These are phyloP conservation scores for Starmerella vaccinii DNA, from an alignment of 805 yeast species.

Conservation along the genomic window DNA sequence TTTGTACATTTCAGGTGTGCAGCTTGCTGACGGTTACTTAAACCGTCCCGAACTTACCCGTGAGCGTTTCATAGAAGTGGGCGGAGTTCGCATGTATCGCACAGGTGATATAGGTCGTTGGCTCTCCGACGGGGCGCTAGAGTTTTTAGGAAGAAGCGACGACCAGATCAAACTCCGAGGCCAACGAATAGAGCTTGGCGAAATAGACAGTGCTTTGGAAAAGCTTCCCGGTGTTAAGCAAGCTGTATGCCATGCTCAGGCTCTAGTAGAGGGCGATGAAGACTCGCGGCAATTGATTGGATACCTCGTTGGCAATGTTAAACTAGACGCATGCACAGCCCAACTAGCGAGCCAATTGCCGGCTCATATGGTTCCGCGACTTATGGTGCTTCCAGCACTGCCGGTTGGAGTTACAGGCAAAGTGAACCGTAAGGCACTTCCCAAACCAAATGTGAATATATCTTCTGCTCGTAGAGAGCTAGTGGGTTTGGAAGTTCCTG, in stretches of 20 bases:
- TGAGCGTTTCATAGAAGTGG: conserved; percentile 13
- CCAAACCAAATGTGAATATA: not conserved
- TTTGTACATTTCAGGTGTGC: conserved; percentile 27
- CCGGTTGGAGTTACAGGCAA: conserved; percentile 96
- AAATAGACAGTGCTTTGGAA: conserved; percentile 24
- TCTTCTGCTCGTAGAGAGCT: not conserved
- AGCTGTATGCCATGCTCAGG: conserved; percentile 12
- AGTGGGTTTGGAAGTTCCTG: conserved; percentile 5
- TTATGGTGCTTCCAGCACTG: conserved; percentile 71
- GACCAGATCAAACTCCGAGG: conserved; percentile 29
- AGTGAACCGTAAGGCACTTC: conserved; percentile 84
- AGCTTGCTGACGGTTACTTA: conserved; percentile 28
- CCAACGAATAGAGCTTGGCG: conserved; percentile 29
- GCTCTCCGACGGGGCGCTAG: conserved; percentile 24
- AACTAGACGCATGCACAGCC: not conserved
- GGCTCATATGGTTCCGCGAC: conserved; percentile 82
- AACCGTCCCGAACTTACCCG: conserved; percentile 23
- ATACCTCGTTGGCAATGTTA: conserved; percentile 7
- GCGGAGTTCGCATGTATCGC: conserved; percentile 20
- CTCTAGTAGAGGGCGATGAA: not conserved
- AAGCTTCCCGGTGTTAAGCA: conserved; percentile 9
- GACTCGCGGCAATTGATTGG: conserved; percentile 18
- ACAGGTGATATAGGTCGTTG: conserved; percentile 28
- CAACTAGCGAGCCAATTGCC: conserved; percentile 35
- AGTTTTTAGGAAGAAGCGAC: conserved; percentile 28